Evolutionary conservation across 2,329 filamentous ascomycete genomes (phyloP), one percentile per base, ranked within the genome.

Genomic region (Botrytis aclada): DNA sequence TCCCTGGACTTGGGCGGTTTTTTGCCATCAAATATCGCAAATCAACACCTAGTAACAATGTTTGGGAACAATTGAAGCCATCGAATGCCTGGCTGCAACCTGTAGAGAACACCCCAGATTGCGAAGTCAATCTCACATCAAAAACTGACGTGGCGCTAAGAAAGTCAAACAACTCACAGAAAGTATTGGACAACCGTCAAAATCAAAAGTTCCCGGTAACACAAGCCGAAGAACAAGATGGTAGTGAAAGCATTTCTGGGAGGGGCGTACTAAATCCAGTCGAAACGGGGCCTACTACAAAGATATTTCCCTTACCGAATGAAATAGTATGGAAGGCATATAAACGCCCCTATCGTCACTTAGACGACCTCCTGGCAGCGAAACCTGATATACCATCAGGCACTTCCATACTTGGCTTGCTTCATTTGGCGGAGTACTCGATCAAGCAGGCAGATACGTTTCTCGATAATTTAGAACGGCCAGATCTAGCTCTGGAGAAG

Each of bases 401-500:
- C 10, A 45, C 54, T 18, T 69, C 63, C 2, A 32, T 69, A 16
- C 32, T n/a, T 10, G 71, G 63, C 1, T 39, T 69, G 29, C 64
- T 72, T 47, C 51, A 69, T 69, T 14, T 54, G 16, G 71, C 25
- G 29, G 39, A 72, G 3, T 61, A 29, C 29, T 51, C 51, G 1
- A 51, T 41, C 18, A 69, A 62, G 20, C 54, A 69, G 51, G 63
- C 71, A 32, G 41, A 72, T 29, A 60, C 51, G 2, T 69, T 69
- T 41, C 29, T 69, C 34, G 45, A 62, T 7, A 32, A 72, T 34
- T 37, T 69, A 20, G 63, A 72, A 14, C 39, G 64, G 29, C 71
- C 43, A 54, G 71, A 72, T 51, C 9, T 72, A 20, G 71, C 71
- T 51, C 20, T 69, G 39, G 29, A 69, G 29, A 39, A 69, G 47